Evolutionary conservation across 2,329 filamentous ascomycete species (phyloP), one percentile per base, ranked within the genome.

Genomic region (Pyrenochaeta sp.): DNA sequence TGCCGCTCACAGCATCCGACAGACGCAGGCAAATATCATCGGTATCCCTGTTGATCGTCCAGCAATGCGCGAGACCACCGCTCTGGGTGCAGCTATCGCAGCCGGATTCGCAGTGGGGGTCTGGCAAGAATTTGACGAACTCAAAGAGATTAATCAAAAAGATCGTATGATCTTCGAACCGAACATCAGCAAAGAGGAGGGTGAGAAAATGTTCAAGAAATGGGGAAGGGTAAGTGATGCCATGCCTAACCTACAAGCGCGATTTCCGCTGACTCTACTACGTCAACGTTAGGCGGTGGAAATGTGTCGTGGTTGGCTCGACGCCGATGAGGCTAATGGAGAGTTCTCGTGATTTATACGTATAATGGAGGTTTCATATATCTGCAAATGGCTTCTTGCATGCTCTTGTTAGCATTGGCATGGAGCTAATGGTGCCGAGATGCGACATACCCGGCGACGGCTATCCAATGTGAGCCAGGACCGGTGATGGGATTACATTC

Each of bases 1-100:
- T 36, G 36, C 53, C 51, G 45, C 61, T 66, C 45, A 71, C 53
- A 44, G 49, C 31, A n/a, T 30, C 32, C 23, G 42, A 55, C 52
- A 76, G 83, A 92, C 90, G 4, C 92, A 97, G 83, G 89, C 92
- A 58, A 89, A 96, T 77, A 85, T 97, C 45, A 91, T 90, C 65
- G 87, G 87, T 50, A 95, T 96, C 63, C 89, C 88, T 23, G 90
- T 97, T 55, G 87, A 93, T 73, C 87, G 92, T 20, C 92, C 92
- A 0, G 84, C 86, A 50, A 96, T 97, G 92, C 88, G 90, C 51
- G 92, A 97, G 79, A 96, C 92, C 3, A 97, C 92, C 1, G 90
- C 92, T 0, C 84, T 97, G 2, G 92, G 92, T 21, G 92, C 92
- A 12, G 92, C 92, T 42, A 94, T 96, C 65, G 91, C 92, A 14